Evolutionary conservation across 2,329 filamentous ascomycete species (phyloP).

Genomic region (Dryadomyces quercivorus): DNA sequence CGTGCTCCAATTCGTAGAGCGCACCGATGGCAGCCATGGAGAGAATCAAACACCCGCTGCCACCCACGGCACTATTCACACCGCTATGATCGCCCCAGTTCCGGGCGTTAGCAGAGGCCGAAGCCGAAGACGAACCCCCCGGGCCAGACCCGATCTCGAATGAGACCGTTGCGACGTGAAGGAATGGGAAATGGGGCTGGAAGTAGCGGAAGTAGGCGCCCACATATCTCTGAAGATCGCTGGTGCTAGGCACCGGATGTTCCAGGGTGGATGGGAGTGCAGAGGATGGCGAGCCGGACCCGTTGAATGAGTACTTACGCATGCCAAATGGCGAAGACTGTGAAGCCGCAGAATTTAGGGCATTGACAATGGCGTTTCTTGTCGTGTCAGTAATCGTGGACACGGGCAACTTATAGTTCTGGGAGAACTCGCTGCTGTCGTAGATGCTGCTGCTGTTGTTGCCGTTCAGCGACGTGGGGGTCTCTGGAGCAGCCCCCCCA

Average conservation of each 20-base stretch:
- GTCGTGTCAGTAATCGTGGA: conserved; percentile 55
- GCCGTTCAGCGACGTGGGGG: conserved; percentile 58
- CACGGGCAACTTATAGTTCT: conserved; percentile 35
- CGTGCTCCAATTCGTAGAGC: conserved; percentile 75
- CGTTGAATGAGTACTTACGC: conserved; percentile 53
- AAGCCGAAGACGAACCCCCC: background rate
- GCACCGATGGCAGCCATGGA: conserved; percentile 67
- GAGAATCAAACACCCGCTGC: conserved; percentile 74
- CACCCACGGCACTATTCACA: conserved; percentile 36
- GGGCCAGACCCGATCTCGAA: conserved; percentile 54
- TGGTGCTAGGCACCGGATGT: conserved; percentile 59
- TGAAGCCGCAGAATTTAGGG: conserved; percentile 31
- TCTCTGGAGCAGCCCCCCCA: conserved; percentile 50
- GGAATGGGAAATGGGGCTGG: conserved; percentile 88
- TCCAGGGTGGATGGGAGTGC: conserved; percentile 36
- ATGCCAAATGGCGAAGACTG: conserved; percentile 43
- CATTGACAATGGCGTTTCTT: conserved; percentile 47
- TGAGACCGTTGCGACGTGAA: conserved; percentile 81
- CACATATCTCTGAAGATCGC: conserved; percentile 82
- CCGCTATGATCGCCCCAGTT: background rate
- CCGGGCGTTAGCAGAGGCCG: conserved; percentile 31
- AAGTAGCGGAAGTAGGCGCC: conserved; percentile 84
- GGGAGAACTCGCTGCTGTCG: conserved; percentile 35
- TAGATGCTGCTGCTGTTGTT: conserved; percentile 21
- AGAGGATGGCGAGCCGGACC: conserved; percentile 41